Base-by-base conservation (phyloP, 345 rosid genomes). In the Camelina hispida region DNA sequence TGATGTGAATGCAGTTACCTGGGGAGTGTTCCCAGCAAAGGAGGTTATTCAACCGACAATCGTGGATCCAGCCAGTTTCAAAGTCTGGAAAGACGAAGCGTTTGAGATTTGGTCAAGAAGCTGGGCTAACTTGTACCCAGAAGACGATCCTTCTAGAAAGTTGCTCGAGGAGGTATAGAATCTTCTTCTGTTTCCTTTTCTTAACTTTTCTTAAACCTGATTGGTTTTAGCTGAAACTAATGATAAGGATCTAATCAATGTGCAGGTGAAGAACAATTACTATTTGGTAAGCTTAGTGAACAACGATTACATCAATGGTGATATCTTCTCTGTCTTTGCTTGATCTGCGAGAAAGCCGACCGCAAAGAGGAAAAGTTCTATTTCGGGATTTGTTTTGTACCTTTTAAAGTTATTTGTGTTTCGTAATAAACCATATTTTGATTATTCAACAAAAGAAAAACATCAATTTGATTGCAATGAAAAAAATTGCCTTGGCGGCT, bases 41-140 rank as follows among this genome's bases (percentile, higher is more conserved):
- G 94, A 95, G 85, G 86, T 90, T 14, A 81, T 90, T 77, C 98
- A 92, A 75, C 99, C 98, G 1, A 95, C 99, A 0, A 90, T 92
- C n/a, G 99, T 90, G 53, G 99, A 95, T 79, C 96, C 98, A n/a
- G 78, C 90, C 46, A 95, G 99, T 83, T 95, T 95, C 81, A 64
- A 70, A 72, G 89, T 90, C 61, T 95, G 97, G 99, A 95, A 95
- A 85, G 99, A 95, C 13, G 98, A 95, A 79, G 99, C 99, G 2
- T 95, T 95, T n/a, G 96, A 88, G 73, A 90, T 89, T 59, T 95
- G 99, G 98, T 79, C 97, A 46, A 86, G 86, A 82, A 84, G 84
- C 66, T 95, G 99, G 99, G 96, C 93, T 73, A 34, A 79, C 56
- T 73, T 87, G 81, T 95, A 87, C 83, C 84, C 90, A 0, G 96